A percentile compares a stretch with the other conserved stretches of the same genome.
These are phyloP conservation scores for Athelia sp. DNA, from an alignment of 1,284 basidiomycete species.

Conservation along the genomic window DNA sequence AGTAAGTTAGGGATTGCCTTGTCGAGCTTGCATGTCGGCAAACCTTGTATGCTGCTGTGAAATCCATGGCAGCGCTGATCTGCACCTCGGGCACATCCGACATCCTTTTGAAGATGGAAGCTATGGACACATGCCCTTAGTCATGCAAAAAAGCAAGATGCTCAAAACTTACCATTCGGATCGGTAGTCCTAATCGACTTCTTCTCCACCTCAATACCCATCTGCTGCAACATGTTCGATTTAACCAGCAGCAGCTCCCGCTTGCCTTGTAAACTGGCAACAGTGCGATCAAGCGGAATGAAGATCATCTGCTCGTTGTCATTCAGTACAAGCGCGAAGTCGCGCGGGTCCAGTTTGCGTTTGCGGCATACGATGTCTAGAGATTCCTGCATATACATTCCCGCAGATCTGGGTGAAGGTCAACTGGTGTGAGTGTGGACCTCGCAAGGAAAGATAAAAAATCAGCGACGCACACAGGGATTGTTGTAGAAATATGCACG, in stretches of 20 bases:
- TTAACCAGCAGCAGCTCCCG: slow-evolving; percentile 83
- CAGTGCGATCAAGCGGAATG: slow-evolving; percentile 92
- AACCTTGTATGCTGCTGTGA: slow-evolving; percentile 80
- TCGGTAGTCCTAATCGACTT: slow-evolving; percentile 71
- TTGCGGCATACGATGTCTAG: slow-evolving; percentile 82
- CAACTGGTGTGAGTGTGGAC: neutral
- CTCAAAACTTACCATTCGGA: slow-evolving; percentile 70
- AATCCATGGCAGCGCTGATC: slow-evolving; percentile 52
- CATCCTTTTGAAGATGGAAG: slow-evolving; percentile 86
- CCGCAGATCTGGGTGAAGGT: slow-evolving; percentile 59
- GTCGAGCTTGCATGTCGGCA: slow-evolving; percentile 11
- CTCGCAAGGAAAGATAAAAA: neutral
- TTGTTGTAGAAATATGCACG: slow-evolving; percentile 81
- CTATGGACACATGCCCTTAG: slow-evolving; percentile 34
- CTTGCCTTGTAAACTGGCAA: slow-evolving; percentile 86
- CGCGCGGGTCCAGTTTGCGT: slow-evolving; percentile 67
- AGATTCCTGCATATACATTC: slow-evolving; percentile 98
- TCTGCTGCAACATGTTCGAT: slow-evolving; percentile 66
- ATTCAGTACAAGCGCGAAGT: slow-evolving; percentile 80
- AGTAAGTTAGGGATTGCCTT: neutral
- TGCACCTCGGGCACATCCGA: slow-evolving; percentile 71
- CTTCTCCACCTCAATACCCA: slow-evolving; percentile 60
- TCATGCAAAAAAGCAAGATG: slow-evolving; percentile 2
- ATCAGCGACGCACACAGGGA: slow-evolving; percentile 67
- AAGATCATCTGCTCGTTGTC: slow-evolving; percentile 71